A percentile compares a stretch with the other conserved stretches of the same genome.
Evolutionary conservation across 2,329 filamentous ascomycete genomes (phyloP).

Genomic region (Zasmidium angulare): DNA sequence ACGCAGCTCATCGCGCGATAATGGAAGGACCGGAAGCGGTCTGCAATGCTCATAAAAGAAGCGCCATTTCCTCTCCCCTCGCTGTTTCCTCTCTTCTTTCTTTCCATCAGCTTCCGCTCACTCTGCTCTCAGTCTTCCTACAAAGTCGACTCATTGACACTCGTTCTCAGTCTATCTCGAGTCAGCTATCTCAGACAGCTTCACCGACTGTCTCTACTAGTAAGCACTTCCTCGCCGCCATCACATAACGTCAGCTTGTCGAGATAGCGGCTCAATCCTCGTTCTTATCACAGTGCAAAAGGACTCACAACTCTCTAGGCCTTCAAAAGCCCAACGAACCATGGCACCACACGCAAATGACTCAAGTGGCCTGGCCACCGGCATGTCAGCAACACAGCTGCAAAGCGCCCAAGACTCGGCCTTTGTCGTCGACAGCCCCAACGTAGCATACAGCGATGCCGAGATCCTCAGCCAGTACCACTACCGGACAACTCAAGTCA

Average conservation of each 20-base stretch:
- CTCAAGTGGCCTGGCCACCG: slow-evolving; percentile 56
- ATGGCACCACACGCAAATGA: slow-evolving; percentile 96
- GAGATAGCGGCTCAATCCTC: no score
- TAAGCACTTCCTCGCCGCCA: not conserved
- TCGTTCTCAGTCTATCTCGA: not conserved
- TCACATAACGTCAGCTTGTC: no score
- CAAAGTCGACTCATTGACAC: not conserved
- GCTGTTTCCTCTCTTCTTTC: slow-evolving; percentile 15
- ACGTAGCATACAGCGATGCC: slow-evolving; percentile 84
- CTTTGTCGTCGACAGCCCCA: slow-evolving; percentile 88
- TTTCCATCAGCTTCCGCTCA: slow-evolving; percentile 1
- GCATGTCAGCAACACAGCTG: slow-evolving; percentile 33
- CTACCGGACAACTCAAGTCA: slow-evolving; percentile 89
- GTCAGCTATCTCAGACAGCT: not conserved
- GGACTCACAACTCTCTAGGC: no score
- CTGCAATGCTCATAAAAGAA: slow-evolving; percentile 15
- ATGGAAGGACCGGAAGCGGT: slow-evolving; percentile 22
- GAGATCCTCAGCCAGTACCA: slow-evolving; percentile 93
- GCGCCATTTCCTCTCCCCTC: slow-evolving; percentile 11
- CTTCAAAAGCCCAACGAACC: no score
- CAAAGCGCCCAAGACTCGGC: slow-evolving; percentile 31
- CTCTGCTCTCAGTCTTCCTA: not conserved
- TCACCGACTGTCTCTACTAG: not conserved
- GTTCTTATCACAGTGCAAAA: no score
- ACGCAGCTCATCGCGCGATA: slow-evolving; percentile 15